Conservation (phyloP, 208 protist species). For the Acanthamoeba sp. region DNA sequence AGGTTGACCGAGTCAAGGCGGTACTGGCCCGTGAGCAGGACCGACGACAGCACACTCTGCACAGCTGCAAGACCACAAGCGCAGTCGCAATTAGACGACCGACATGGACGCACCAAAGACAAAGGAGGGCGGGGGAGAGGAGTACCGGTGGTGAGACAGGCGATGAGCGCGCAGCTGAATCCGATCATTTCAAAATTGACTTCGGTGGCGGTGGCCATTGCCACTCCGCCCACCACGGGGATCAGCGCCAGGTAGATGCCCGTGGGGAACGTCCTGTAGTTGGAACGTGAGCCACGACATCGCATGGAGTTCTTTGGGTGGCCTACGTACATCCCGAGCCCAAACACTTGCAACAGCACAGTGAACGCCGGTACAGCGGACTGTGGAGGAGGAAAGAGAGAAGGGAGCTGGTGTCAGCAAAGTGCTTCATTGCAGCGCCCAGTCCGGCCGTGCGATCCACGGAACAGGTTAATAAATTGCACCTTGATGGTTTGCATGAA, state of each 20-base stretch:
- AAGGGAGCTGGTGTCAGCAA: too few relatives aligned
- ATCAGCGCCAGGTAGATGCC: slow-evolving; percentile 78
- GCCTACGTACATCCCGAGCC: background rate
- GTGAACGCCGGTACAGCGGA: slow-evolving; percentile 1
- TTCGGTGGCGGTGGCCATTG: slow-evolving; percentile 72
- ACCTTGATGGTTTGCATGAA: slow-evolving; percentile 83
- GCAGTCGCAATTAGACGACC: background rate
- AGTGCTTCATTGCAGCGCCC: too few relatives aligned
- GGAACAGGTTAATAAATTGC: too few relatives aligned
- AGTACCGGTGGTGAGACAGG: slow-evolving; percentile 25
- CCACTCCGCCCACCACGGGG: slow-evolving; percentile 79
- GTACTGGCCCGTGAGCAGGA: slow-evolving; percentile 25
- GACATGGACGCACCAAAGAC: background rate
- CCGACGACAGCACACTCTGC: slow-evolving; percentile 15
- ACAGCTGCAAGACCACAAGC: background rate
- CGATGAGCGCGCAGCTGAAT: slow-evolving; percentile 43
- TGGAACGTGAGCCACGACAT: too few relatives aligned
- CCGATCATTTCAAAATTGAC: slow-evolving; percentile 77
- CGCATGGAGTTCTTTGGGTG: too few relatives aligned
- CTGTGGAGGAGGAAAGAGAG: background rate
- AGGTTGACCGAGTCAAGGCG: slow-evolving; percentile 78
- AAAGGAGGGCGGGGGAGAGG: background rate
- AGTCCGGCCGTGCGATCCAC: too few relatives aligned
- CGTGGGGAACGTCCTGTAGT: background rate
- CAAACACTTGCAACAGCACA: slow-evolving; percentile 7